Conservation (phyloP, 768 basidiomycete genomes). For the Russula sp. region DNA sequence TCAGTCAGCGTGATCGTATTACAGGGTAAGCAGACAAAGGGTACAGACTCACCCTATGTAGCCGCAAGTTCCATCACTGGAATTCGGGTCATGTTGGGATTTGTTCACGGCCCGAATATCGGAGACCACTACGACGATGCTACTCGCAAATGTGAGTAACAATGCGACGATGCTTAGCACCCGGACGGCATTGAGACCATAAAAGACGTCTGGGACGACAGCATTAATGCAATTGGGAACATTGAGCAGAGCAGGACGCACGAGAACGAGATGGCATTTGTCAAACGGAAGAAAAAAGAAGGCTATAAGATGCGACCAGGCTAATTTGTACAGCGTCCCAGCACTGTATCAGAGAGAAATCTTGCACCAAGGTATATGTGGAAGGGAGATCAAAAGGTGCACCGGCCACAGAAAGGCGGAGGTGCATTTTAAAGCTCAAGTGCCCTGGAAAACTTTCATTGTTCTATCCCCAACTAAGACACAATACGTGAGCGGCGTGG, state of each 20-base stretch:
- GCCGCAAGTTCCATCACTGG: slow-evolving; percentile 35
- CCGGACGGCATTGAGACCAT: slow-evolving; percentile 73
- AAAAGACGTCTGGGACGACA: slow-evolving; percentile 45
- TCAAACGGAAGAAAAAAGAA: background rate
- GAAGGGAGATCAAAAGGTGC: background rate
- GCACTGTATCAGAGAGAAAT: slow-evolving; percentile 14
- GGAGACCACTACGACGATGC: slow-evolving; percentile 61
- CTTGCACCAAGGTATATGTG: background rate
- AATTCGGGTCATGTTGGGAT: slow-evolving; percentile 32
- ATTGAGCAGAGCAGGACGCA: background rate
- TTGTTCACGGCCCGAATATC: slow-evolving; percentile 72
- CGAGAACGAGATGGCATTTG: slow-evolving; percentile 14
- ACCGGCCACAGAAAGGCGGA: background rate
- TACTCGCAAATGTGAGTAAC: slow-evolving; percentile 73
- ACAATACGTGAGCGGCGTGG: background rate
- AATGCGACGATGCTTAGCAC: slow-evolving; percentile 72
- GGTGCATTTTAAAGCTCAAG: background rate
- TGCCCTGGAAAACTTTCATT: background rate
- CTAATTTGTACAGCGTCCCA: slow-evolving; percentile 13
- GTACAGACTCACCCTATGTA: slow-evolving; percentile 17
- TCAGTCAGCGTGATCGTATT: background rate
- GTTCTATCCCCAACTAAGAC: background rate
- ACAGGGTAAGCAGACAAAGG: background rate
- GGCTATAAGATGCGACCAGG: no score
- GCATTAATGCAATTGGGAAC: background rate